A percentile compares a stretch with the other conserved stretches of the same genome.
These are phyloP conservation scores for Scytalidium lignicola DNA, from an alignment of 2,329 filamentous ascomycete species.

Conservation along the genomic window DNA sequence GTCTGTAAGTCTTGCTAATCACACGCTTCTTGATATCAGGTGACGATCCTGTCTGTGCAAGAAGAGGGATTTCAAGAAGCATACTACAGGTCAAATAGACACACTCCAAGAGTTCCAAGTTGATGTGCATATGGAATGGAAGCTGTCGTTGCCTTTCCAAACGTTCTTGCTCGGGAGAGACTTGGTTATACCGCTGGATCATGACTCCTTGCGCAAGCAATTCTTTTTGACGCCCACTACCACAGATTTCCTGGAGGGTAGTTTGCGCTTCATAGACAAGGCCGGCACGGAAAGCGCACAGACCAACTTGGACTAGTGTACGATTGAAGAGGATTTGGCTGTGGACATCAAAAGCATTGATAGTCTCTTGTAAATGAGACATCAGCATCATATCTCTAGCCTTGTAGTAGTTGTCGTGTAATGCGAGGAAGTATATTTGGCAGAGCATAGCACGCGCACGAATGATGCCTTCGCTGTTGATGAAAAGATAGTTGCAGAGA, in stretches of 20 bases:
- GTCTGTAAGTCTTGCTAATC: conserved; percentile 98
- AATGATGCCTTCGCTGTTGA: conserved; percentile 91
- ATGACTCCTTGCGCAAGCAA: conserved; percentile 96
- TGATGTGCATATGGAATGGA: conserved; percentile 99
- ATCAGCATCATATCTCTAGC: conserved; percentile 99
- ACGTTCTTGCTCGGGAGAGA: conserved; percentile 95
- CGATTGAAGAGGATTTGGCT: conserved; percentile 99
- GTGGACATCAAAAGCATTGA: conserved; percentile 91
- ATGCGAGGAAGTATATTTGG: conserved; percentile 96
- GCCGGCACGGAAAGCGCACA: conserved; percentile 96
- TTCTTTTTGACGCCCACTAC: conserved; percentile 96
- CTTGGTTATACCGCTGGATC: conserved; percentile 94
- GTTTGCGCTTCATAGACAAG: conserved; percentile 97
- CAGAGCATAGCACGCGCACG: conserved; percentile 95
- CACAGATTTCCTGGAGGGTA: conserved; percentile 96
- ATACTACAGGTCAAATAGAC: conserved; percentile 99
- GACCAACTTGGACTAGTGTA: conserved; percentile 92
- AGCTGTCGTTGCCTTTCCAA: conserved; percentile 95
- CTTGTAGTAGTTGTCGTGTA: conserved; percentile 97
- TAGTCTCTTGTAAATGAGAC: conserved; percentile 97
- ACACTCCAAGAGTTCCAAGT: conserved; percentile 94
- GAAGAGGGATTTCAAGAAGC: conserved; percentile 94
- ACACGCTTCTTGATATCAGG: conserved; percentile 96
- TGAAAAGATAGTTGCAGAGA: conserved; percentile 93
- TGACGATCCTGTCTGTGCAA: conserved; percentile 93